Evolutionary conservation across 2,329 filamentous ascomycete species (phyloP), one percentile per base, ranked within the genome.

Genomic region (Fusarium kyushuense): DNA sequence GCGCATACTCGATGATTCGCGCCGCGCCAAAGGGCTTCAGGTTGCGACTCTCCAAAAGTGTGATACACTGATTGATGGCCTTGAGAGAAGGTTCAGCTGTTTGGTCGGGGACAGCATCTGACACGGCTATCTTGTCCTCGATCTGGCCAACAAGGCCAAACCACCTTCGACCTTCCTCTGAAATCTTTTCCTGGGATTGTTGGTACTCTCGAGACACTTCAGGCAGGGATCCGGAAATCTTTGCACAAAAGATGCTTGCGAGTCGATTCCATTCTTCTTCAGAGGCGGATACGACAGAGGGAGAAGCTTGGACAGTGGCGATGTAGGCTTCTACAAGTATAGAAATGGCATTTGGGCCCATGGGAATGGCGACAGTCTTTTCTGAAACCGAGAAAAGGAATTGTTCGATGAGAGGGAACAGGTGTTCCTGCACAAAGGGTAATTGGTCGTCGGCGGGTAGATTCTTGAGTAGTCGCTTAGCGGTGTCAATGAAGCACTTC

Each of bases 201-300:
- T 87, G 84, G 70, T 92, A 92, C 19, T 93, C 91, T 65, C 90
- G 90, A 0, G 93, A 94, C 57, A 95, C 89, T 74, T 95, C 93
- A 1, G 94, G 93, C 7, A 92, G 84, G 1, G 93, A 96, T 8
- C 87, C 87, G 54, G 89, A 89, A 58, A 97, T 89, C 36, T 86
- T 84, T 32, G 88, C 82, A 27, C 90, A 82, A n/a, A 97, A 79
- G 0, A 83, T 77, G 2, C 86, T 80, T 0, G 87, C 86, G n/a
- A 93, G 78, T 3, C 81, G 81, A 4, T 82, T 77, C 92, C 92
- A 96, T 66, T 90, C 82, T 5, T 82, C 77, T 17, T 81, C 76
- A 0, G 92, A 81, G 1, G 86, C 80, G 0, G 84, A 77, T 5
- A 89, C 69, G 3, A 83, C 78, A 1, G 79, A 58, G 13, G 80